Evolutionary conservation across 306 rosid genomes (phyloP).

Genomic region (Pachyrhizus erosus): DNA sequence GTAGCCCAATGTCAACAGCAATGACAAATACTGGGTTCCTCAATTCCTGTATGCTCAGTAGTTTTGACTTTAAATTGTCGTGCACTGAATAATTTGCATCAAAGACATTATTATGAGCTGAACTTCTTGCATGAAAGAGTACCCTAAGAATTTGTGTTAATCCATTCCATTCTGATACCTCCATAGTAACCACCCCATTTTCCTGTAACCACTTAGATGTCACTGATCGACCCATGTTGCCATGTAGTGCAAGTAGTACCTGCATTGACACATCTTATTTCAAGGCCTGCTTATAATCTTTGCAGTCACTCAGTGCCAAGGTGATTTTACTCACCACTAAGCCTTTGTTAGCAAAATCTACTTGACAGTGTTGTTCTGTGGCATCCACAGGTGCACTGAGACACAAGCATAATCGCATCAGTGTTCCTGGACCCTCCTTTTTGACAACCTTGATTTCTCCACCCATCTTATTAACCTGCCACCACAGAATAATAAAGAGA

Average conservation of each 20-base stretch:
- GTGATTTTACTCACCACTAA: slow-evolving; percentile 74
- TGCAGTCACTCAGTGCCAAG: slow-evolving; percentile 23
- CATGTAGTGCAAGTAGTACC: slow-evolving; percentile 86
- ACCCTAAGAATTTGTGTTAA: slow-evolving; percentile 78
- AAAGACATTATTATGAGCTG: slow-evolving; percentile 49
- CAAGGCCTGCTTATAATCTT: slow-evolving; percentile 26
- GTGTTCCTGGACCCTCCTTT: slow-evolving; percentile 89
- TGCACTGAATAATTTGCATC: slow-evolving; percentile 60
- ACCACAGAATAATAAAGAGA: slow-evolving; percentile 30
- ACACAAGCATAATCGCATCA: slow-evolving; percentile 77
- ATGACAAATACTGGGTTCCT: slow-evolving; percentile 66
- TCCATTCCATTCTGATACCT: slow-evolving; percentile 96
- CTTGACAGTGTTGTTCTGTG: slow-evolving; percentile 69
- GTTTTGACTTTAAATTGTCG: slow-evolving; percentile 58
- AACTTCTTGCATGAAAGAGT: slow-evolving; percentile 66
- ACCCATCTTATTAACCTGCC: slow-evolving; percentile 94
- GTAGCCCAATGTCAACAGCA: slow-evolving; percentile 81
- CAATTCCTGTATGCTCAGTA: slow-evolving; percentile 62
- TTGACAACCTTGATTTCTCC: slow-evolving; percentile 95
- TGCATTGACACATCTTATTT: slow-evolving; percentile 52
- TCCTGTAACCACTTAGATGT: slow-evolving; percentile 80
- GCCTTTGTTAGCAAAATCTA: slow-evolving; percentile 67
- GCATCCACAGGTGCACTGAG: slow-evolving; percentile 70
- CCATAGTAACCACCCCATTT: slow-evolving; percentile 69
- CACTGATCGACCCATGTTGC: slow-evolving; percentile 67